phyloP scores from a whole-genome alignment of 2,329 filamentous ascomycete genomes.

The Lachnellula occidentalis region DNA sequence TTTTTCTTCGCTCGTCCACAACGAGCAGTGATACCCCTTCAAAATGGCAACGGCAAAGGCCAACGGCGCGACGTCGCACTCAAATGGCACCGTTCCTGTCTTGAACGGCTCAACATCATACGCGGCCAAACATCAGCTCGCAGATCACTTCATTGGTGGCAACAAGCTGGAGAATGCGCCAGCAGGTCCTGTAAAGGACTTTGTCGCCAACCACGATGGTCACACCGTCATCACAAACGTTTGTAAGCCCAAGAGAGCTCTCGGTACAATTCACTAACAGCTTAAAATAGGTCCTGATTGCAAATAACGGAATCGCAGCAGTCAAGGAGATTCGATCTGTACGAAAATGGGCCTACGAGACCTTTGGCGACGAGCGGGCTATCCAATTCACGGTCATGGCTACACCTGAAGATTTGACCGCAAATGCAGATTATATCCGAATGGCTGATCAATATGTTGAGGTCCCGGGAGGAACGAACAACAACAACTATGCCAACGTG shows the following conservation, averaged over 20 bases:
- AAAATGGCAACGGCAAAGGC: constrained; percentile 44
- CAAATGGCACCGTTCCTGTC: constrained; percentile 41
- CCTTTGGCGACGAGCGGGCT: constrained; percentile 94
- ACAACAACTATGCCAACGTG: constrained; percentile 99
- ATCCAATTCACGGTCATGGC: constrained; percentile 99
- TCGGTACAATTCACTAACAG: neutral
- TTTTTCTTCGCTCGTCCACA: constrained; percentile 22
- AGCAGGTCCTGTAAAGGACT: constrained; percentile 89
- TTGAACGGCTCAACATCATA: constrained; percentile 60
- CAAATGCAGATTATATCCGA: constrained; percentile 98
- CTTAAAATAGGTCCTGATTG: constrained; percentile 75
- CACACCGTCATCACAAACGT: constrained; percentile 99
- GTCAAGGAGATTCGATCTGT: constrained; percentile 99
- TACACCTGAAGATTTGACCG: constrained; percentile 92
- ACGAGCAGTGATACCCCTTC: constrained; percentile 19
- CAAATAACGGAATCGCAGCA: constrained; percentile 98
- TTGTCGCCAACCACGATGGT: constrained; percentile 81
- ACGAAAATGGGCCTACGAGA: constrained; percentile 99
- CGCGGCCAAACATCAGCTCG: constrained; percentile 74
- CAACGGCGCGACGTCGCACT: constrained; percentile 29
- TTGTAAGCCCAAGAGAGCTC: constrained; percentile 34
- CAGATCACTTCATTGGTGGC: constrained; percentile 94
- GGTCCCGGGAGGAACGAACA: constrained; percentile 97
- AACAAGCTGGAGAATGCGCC: constrained; percentile 79
- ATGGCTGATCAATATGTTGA: constrained; percentile 99